Evolutionary conservation across 371 early-diverging fungal species (phyloP).

Genomic region (Chytridium lagenaria): DNA sequence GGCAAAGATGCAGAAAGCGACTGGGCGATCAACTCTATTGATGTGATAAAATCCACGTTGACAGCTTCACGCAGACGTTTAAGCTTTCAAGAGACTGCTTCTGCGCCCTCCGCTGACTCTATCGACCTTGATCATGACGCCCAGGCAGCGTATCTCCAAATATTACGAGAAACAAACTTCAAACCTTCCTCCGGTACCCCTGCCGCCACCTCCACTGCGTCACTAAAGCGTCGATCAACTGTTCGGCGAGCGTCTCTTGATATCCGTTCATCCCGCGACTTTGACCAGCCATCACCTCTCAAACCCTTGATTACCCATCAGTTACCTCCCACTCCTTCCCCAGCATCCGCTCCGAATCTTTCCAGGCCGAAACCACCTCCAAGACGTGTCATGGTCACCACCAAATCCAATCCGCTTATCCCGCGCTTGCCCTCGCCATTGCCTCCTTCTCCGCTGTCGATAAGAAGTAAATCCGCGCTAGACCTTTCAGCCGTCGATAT

Average conservation of each 20-base stretch:
- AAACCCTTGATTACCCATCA: too few relatives aligned
- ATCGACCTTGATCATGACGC: not conserved
- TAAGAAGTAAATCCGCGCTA: too few relatives aligned
- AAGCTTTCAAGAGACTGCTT: not conserved
- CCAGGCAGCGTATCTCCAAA: conserved; percentile 1
- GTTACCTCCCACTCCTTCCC: too few relatives aligned
- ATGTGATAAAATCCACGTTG: not conserved
- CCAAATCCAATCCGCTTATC: too few relatives aligned
- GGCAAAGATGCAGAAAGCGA: too few relatives aligned
- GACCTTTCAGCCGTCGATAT: too few relatives aligned
- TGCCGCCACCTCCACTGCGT: not conserved
- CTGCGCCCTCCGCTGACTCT: not conserved
- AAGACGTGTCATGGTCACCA: too few relatives aligned
- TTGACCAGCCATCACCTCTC: not conserved
- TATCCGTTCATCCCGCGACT: not conserved
- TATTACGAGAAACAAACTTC: not conserved
- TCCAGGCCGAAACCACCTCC: too few relatives aligned
- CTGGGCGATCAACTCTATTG: not conserved
- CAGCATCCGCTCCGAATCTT: too few relatives aligned
- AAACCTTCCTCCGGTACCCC: not conserved
- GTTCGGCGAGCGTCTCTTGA: not conserved
- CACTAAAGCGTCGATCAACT: not conserved
- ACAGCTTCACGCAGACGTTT: not conserved
- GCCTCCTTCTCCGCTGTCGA: too few relatives aligned
- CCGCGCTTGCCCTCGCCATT: too few relatives aligned